A percentile compares a stretch with the other conserved stretches of the same genome.
phyloP scores from a whole-genome alignment of 2,329 filamentous ascomycete genomes.

The Alternaria conjuncta region DNA sequence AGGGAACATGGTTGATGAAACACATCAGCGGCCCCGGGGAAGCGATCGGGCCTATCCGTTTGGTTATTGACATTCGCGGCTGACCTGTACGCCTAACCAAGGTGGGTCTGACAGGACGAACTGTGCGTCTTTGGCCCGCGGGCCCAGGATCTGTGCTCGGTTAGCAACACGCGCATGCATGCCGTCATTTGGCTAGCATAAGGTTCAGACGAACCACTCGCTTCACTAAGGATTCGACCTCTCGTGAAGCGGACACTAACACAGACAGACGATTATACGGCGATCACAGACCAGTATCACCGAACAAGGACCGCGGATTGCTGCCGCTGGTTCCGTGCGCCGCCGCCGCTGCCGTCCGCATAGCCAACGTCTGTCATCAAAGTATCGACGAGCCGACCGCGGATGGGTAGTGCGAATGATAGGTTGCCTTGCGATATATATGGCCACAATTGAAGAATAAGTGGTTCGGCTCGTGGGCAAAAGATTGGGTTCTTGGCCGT shows the following conservation, averaged over 20 bases:
- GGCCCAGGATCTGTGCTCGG: neutral
- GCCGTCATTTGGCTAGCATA: slow-evolving; percentile 3
- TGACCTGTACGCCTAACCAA: slow-evolving; percentile 4
- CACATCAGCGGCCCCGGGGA: slow-evolving; percentile 10
- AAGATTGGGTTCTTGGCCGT: neutral
- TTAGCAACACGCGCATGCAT: neutral
- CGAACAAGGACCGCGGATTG: slow-evolving; percentile 20
- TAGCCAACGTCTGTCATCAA: neutral
- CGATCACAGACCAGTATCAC: slow-evolving; percentile 4
- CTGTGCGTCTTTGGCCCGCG: slow-evolving; percentile 11
- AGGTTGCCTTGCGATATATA: neutral
- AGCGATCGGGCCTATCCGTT: slow-evolving; percentile 13
- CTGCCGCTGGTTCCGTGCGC: slow-evolving; percentile 21
- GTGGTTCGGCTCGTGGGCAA: neutral
- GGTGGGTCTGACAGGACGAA: slow-evolving; percentile 17
- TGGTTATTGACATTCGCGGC: slow-evolving; percentile 11
- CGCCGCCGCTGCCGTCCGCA: slow-evolving; percentile 12
- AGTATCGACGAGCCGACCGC: neutral
- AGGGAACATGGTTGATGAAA: slow-evolving; percentile 21
- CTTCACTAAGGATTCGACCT: neutral
- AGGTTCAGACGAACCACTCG: slow-evolving; percentile 8
- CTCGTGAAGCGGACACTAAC: neutral
- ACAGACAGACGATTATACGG: neutral
- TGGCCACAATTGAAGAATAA: neutral
- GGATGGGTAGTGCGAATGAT: neutral